phyloP scores from a whole-genome alignment of 108 stramenopile genomes.

The Fragilaria radians region DNA sequence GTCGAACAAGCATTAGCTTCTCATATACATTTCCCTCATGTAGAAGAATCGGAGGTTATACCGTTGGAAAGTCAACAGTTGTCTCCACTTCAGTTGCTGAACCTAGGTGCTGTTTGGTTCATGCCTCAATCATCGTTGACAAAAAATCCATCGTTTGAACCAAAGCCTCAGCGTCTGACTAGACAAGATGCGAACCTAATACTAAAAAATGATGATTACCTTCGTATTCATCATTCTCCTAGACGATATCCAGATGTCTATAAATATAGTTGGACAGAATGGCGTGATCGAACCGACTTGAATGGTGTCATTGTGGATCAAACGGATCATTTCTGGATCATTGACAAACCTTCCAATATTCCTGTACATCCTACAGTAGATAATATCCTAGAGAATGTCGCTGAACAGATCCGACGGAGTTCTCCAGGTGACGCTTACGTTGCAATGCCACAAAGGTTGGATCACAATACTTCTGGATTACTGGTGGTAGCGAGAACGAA shows the following conservation, averaged over 20 bases:
- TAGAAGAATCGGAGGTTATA: background rate
- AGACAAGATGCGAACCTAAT: constrained; percentile 32
- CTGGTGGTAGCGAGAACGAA: constrained; percentile 70
- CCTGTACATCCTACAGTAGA: constrained; percentile 85
- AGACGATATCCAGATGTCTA: constrained; percentile 60
- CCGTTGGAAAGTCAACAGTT: constrained; percentile 7
- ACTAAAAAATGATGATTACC: constrained; percentile 53
- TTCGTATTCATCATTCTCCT: constrained; percentile 73
- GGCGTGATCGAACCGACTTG: constrained; percentile 35
- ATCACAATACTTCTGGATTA: constrained; percentile 79
- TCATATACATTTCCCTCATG: background rate
- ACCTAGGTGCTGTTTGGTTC: constrained; percentile 72
- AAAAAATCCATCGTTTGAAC: background rate
- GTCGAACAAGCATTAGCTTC: background rate
- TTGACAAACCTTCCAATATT: constrained; percentile 69
- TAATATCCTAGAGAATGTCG: constrained; percentile 76
- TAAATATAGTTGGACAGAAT: constrained; percentile 45
- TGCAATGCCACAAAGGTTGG: constrained; percentile 63
- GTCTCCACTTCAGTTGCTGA: constrained; percentile 44
- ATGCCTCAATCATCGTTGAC: constrained; percentile 25
- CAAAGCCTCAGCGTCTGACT: constrained; percentile 49
- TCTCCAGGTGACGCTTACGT: constrained; percentile 30
- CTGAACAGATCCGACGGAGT: constrained; percentile 11
- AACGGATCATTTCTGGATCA: constrained; percentile 18
- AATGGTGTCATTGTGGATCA: constrained; percentile 35